Evolutionary conservation across 2,329 filamentous ascomycete species (phyloP), one percentile per base, ranked within the genome.

Genomic region (Neopestalotiopsis clavispora): DNA sequence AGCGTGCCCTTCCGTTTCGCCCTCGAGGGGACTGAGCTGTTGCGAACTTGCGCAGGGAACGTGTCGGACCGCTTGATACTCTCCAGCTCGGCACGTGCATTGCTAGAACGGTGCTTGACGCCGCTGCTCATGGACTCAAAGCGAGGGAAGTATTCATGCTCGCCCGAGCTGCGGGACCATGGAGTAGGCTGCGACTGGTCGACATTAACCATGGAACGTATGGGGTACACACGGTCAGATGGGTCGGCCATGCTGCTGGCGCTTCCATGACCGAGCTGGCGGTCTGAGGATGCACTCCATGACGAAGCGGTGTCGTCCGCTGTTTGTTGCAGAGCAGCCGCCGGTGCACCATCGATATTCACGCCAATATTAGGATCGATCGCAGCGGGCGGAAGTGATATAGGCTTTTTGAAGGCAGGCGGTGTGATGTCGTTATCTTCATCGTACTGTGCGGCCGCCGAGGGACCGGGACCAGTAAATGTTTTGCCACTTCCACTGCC

Each of bases 171-270:
- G 81, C 80, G 76, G 2, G 71, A 57, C 68, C 71, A 72, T 4
- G 74, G 72, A 7, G 69, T 85, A 81, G 69, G 77, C 74, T 72
- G 79, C 69, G 72, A 78, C 71, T 71, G 88, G 73, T 93, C 90
- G 56, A 95, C 88, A 6, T 89, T 92, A 30, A 95, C 84, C 58
- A 93, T 90, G n/a, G 92, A 94, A 63, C 92, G 89, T 40, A 95
- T 92, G n/a, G 93, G 93, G 68, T 93, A 95, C 4, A 95, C 91
- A 67, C 92, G 87, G 74, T 95, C 86, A 40, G 79, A 77, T 34
- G 77, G 75, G 63, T 82, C 80, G 28, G 76, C 75, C 63, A 72
- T 75, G 67, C 71, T 76, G 66, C 73, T 77, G 13, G 75, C 72
- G 67, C 75, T 76, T 42, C 71, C 72, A 61, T 80, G 73, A 14